Evolutionary conservation across 2,329 filamentous ascomycete genomes (phyloP).

Genomic region (Alternaria ethzedia): DNA sequence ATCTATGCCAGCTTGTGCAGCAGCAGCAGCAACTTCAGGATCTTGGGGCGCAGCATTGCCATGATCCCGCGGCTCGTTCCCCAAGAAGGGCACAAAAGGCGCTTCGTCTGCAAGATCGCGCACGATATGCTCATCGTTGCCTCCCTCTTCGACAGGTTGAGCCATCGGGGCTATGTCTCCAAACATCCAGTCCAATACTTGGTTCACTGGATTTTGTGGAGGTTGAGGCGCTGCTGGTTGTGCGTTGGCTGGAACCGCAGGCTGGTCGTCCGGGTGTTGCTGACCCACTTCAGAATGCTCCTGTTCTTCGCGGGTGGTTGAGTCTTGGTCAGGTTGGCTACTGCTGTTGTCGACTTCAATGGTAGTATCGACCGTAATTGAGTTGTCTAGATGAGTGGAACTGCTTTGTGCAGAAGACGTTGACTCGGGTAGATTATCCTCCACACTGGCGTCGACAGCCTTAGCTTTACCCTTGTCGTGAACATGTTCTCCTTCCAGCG

Average conservation of each 20-base stretch:
- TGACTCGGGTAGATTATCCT: background rate
- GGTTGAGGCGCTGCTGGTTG: constrained; percentile 19
- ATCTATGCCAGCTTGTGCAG: constrained; percentile 73
- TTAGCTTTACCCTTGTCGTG: constrained; percentile 40
- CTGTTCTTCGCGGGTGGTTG: background rate
- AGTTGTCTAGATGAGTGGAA: constrained; percentile 5
- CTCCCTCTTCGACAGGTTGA: constrained; percentile 34
- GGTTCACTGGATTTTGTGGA: constrained; percentile 32
- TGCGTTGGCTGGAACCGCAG: constrained; percentile 7
- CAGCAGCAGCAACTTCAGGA: constrained; percentile 67
- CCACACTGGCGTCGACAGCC: constrained; percentile 10
- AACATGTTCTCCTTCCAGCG: constrained; percentile 28
- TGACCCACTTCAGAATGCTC: constrained; percentile 1
- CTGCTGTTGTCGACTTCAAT: constrained; percentile 9
- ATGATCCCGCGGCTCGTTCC: constrained; percentile 42
- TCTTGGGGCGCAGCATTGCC: constrained; percentile 50
- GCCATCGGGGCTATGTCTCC: constrained; percentile 51
- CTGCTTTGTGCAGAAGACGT: constrained; percentile 3
- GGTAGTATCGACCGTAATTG: background rate
- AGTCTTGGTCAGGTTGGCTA: constrained; percentile 1
- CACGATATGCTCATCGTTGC: constrained; percentile 65
- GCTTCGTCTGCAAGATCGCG: constrained; percentile 66
- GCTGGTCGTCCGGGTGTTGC: constrained; percentile 1
- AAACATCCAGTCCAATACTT: constrained; percentile 56
- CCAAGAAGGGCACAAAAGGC: constrained; percentile 64